Evolutionary conservation across 805 yeast genomes (phyloP).

Genomic region (Sugiyamaella smithiae): DNA sequence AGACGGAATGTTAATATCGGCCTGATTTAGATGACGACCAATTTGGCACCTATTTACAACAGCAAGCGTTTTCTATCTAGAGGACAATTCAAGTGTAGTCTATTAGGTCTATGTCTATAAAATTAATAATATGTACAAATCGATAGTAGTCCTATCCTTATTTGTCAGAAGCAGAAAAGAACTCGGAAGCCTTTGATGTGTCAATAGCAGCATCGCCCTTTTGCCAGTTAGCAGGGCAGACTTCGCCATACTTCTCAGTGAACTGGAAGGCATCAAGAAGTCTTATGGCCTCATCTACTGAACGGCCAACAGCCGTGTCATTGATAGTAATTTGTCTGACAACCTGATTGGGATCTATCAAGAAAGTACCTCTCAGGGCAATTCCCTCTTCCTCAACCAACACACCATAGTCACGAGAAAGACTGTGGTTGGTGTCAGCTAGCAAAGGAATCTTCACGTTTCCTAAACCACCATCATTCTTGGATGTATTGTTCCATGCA

Average conservation of each 20-base stretch:
- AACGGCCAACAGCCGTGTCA: constrained; percentile 99
- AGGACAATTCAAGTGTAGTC: too few species aligned
- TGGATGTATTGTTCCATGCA: constrained; percentile 97
- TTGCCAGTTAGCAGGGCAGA: constrained; percentile 99
- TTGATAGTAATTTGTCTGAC: constrained; percentile 97
- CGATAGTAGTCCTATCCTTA: too few species aligned
- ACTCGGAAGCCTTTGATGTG: constrained; percentile 72
- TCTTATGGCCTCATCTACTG: constrained; percentile 96
- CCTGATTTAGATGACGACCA: too few species aligned
- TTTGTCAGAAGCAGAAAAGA: constrained; percentile 48
- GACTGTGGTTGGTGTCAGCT: constrained; percentile 95
- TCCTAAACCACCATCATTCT: constrained; percentile 98
- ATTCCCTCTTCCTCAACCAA: constrained; percentile 93
- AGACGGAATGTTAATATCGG: too few species aligned
- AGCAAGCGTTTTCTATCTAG: too few species aligned
- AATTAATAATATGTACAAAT: neutral
- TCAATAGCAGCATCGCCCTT: constrained; percentile 91
- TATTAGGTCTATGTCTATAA: neutral
- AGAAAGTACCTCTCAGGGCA: constrained; percentile 96
- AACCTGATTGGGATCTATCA: constrained; percentile 93
- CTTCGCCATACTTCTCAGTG: constrained; percentile 99
- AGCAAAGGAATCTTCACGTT: constrained; percentile 89
- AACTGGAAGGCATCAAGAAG: constrained; percentile 98
- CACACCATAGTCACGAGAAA: constrained; percentile 96
- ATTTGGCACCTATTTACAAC: too few species aligned